A percentile compares a stretch with the other conserved stretches of the same genome.
These are phyloP conservation scores for Vigna radiata DNA, from an alignment of 306 rosid species.

Conservation along the genomic window DNA sequence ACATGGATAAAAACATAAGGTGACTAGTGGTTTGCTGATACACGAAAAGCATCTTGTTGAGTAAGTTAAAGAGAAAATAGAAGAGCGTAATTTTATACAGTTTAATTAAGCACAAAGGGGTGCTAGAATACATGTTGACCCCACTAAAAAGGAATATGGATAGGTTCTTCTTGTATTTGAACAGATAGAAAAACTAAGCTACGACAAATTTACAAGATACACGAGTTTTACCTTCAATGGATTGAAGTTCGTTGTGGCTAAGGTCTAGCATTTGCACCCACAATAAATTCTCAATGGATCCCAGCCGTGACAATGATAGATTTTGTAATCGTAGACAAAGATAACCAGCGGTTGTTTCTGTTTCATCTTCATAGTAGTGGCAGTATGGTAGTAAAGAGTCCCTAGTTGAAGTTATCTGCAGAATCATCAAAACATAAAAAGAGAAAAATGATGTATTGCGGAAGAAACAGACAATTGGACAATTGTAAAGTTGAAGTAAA, in stretches of 20 bases:
- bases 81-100: background rate
- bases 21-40: background rate
- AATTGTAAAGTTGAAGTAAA: background rate
- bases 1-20: conserved; percentile 7
- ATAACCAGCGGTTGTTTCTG: conserved; percentile 46
- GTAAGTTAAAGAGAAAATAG: conserved; percentile 25
- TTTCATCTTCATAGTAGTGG: conserved; percentile 51
- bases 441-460: background rate
- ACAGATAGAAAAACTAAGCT: conserved; percentile 28
- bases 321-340: conserved; percentile 69
- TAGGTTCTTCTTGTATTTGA: background rate
- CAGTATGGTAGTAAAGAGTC: conserved; percentile 69
- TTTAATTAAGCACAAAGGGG: background rate
- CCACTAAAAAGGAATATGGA: conserved; percentile 4
- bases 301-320: conserved; percentile 77
- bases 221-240: conserved; percentile 71
- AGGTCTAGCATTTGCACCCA: conserved; percentile 95
- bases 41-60: conserved; percentile 11
- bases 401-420: conserved; percentile 69
- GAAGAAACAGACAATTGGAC: conserved; percentile 36
- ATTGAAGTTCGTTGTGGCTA: conserved; percentile 81
- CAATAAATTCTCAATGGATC: conserved; percentile 63
- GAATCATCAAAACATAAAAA: conserved; percentile 39
- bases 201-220: background rate
- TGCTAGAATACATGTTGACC: conserved; percentile 8